These are phyloP conservation scores for Purshia tridentata DNA, from an alignment of 306 rosid species.

Conservation along the genomic window DNA sequence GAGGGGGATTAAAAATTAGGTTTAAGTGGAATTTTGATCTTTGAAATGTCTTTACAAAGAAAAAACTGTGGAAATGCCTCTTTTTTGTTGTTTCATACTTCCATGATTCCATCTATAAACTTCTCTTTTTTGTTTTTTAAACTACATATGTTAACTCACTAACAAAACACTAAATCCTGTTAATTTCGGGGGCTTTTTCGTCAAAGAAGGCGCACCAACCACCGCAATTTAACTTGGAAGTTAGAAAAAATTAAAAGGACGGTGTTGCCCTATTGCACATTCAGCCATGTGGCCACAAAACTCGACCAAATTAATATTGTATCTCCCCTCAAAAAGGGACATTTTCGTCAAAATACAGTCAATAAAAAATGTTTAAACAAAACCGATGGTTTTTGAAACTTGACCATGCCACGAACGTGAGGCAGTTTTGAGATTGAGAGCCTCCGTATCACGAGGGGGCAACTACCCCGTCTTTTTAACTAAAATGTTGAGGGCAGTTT, in stretches of 20 bases:
- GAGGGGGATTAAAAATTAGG: no score
- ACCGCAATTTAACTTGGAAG: slow-evolving; percentile 16
- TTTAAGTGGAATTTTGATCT: no score
- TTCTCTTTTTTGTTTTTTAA: no score
- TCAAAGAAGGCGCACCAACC: slow-evolving; percentile 13
- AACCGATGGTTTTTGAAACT: slow-evolving; percentile 24
- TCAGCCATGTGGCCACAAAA: not conserved
- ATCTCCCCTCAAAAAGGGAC: not conserved
- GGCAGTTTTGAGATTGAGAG: slow-evolving; percentile 7
- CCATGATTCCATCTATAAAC: no score
- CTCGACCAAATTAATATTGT: not conserved
- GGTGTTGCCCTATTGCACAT: not conserved
- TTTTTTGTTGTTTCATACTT: no score
- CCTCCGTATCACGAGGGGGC: slow-evolving; percentile 26
- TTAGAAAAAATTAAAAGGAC: not conserved
- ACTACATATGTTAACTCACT: no score
- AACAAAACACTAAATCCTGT: no score
- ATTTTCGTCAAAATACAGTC: slow-evolving; percentile 18
- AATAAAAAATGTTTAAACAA: slow-evolving; percentile 15
- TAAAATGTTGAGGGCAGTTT: slow-evolving; percentile 8
- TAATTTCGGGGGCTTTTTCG: slow-evolving; percentile 21
- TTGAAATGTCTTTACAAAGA: no score
- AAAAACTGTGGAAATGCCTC: no score
- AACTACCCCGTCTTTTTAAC: not conserved
- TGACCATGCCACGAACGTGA: slow-evolving; percentile 30